Percentiles rank a stretch among this genome's conserved stretches.
Evolutionary conservation across 164 flowering plant genomes (phyloP).

Genomic region (Vitis rotundifolia): DNA sequence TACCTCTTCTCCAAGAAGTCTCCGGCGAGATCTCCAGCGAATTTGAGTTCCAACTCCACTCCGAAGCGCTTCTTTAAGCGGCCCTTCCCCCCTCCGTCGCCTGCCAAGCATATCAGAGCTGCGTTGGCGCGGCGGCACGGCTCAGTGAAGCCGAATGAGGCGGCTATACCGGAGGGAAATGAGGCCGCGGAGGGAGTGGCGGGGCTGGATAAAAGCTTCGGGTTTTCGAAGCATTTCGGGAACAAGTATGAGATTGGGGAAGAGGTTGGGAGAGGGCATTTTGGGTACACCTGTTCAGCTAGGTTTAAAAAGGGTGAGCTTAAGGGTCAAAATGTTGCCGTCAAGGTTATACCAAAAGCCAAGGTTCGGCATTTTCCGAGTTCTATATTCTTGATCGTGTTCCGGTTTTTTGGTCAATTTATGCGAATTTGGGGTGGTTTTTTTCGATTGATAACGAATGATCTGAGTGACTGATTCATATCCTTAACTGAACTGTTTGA

Average conservation of each 20-base stretch:
- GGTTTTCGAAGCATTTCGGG: constrained; percentile 69
- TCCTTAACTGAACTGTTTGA: background rate
- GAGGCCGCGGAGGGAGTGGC: constrained; percentile 41
- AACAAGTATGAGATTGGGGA: constrained; percentile 81
- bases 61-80: constrained; percentile 69
- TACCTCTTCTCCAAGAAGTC: constrained; percentile 70
- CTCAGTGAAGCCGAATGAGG: constrained; percentile 76
- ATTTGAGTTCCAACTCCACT: constrained; percentile 49
- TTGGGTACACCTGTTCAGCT: constrained; percentile 78
- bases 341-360: constrained; percentile 77
- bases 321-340: constrained; percentile 73
- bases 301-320: constrained; percentile 77
- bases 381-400: background rate
- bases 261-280: constrained; percentile 89
- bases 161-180: constrained; percentile 68
- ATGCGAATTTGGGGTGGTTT: background rate
- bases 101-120: constrained; percentile 86
- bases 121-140: constrained; percentile 78
- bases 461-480: background rate
- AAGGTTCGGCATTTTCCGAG: constrained; percentile 40
- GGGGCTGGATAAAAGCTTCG: constrained; percentile 76
- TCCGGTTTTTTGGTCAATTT: background rate
- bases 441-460: background rate
- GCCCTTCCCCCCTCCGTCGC: constrained; percentile 91
- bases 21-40: constrained; percentile 56